Evolutionary conservation across 2,329 filamentous ascomycete species (phyloP).

Genomic region (Elsinoe perseae): DNA sequence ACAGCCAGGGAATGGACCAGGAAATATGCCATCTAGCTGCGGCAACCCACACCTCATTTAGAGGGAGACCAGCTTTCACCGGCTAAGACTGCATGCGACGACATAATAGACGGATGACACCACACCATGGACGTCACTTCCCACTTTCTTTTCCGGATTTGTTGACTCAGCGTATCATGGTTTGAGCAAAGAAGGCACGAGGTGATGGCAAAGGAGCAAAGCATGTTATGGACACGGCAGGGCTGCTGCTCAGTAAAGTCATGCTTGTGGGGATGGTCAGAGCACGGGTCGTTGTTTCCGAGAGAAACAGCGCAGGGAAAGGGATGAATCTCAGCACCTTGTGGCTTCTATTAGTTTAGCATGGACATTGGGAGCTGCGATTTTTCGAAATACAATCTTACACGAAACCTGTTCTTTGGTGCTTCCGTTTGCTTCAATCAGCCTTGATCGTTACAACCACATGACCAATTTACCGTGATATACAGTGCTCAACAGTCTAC

Average conservation of each 20-base stretch:
- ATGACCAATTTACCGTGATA: too few relatives aligned
- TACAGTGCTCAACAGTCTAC: background rate
- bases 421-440: too few relatives aligned
- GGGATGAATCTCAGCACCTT: background rate
- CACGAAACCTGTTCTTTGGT: background rate
- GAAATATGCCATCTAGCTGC: constrained; percentile 84
- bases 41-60: background rate
- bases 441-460: too few relatives aligned
- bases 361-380: constrained; percentile 14
- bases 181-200: constrained; percentile 3
- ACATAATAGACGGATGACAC: constrained; percentile 9
- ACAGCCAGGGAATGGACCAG: constrained; percentile 97
- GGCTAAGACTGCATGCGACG: background rate
- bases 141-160: constrained; percentile 9
- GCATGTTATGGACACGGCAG: background rate
- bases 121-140: background rate
- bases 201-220: background rate
- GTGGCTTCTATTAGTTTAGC: constrained; percentile 14
- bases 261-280: background rate
- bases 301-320: background rate
- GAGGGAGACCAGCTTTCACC: constrained; percentile 1
- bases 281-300: background rate
- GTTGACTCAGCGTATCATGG: constrained; percentile 14
- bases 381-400: constrained; percentile 6
- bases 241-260: background rate